Conservation (phyloP, 768 basidiomycete genomes). For the Galerina sulciceps region DNA sequence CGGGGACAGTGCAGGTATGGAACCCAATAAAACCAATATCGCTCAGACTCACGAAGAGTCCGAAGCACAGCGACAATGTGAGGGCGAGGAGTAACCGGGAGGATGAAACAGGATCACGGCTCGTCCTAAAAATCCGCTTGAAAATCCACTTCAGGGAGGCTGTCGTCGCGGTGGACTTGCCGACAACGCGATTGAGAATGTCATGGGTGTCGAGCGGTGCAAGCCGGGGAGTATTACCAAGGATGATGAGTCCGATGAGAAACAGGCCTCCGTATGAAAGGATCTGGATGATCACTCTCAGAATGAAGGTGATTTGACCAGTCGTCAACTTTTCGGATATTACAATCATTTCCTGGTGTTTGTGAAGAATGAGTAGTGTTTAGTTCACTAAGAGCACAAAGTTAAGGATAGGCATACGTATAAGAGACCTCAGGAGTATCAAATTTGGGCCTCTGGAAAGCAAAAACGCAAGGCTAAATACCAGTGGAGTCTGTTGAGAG, state of each 20-base stretch:
- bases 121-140: slow-evolving; percentile 13
- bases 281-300: slow-evolving; percentile 28
- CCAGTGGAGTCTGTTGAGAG: too few relatives aligned
- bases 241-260: slow-evolving; percentile 21
- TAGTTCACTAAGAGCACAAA: neutral
- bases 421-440: neutral
- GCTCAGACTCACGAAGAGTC: slow-evolving; percentile 8
- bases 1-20: too few relatives aligned
- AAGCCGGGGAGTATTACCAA: slow-evolving; percentile 22
- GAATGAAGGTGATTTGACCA: slow-evolving; percentile 27
- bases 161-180: slow-evolving; percentile 16
- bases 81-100: slow-evolving; percentile 18
- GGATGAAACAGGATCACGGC: slow-evolving; percentile 16
- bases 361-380: neutral
- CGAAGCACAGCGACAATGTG: slow-evolving; percentile 15
- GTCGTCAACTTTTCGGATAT: slow-evolving; percentile 12
- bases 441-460: neutral
- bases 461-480: too few relatives aligned
- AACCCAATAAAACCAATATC: neutral
- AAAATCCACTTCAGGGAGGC: slow-evolving; percentile 22
- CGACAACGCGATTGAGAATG: slow-evolving; percentile 23
- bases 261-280: slow-evolving; percentile 22
- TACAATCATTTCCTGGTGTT: slow-evolving; percentile 4
- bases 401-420: neutral
- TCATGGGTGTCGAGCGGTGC: slow-evolving; percentile 26